Percentiles rank a stretch among this genome's conserved stretches.
phyloP scores from a whole-genome alignment of 140 eudicot genomes.

The Eryngium alpinum region DNA sequence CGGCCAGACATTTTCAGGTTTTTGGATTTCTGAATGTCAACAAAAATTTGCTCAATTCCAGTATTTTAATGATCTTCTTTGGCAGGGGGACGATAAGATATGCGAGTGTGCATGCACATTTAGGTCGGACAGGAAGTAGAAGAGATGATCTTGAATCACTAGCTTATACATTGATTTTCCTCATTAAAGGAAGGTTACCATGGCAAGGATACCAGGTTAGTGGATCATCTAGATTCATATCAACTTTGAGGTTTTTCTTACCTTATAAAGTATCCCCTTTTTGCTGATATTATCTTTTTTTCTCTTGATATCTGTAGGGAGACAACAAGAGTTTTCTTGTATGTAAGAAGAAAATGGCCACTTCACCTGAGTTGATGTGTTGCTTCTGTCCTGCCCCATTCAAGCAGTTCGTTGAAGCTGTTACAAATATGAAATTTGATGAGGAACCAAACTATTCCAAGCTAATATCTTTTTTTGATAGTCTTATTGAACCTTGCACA shows the following conservation, averaged over 20 bases:
- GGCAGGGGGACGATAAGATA: conserved; percentile 83
- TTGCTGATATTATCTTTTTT: conserved; percentile 6
- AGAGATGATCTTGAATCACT: conserved; percentile 92
- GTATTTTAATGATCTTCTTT: conserved; percentile 10
- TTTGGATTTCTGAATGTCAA: conserved; percentile 21
- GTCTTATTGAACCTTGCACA: conserved; percentile 73
- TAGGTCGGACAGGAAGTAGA: conserved; percentile 84
- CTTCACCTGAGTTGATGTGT: conserved; percentile 86
- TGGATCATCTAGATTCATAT: background rate
- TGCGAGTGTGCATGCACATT: conserved; percentile 92
- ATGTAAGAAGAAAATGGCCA: conserved; percentile 83
- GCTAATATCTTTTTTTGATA: conserved; percentile 69
- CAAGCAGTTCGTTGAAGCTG: conserved; percentile 77
- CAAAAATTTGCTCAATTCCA: background rate
- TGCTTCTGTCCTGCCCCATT: conserved; percentile 84
- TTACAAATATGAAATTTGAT: conserved; percentile 70
- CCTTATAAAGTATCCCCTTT: background rate
- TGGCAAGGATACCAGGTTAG: conserved; percentile 92
- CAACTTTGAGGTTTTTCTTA: background rate
- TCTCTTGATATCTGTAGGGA: conserved; percentile 42
- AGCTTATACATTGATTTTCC: conserved; percentile 76
- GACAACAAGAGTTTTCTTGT: conserved; percentile 90
- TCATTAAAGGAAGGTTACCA: conserved; percentile 76
- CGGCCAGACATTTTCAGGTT: conserved; percentile 98
- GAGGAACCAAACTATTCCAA: conserved; percentile 86